A percentile compares a stretch with the other conserved stretches of the same genome.
Conservation (phyloP, 495 filamentous ascomycete genomes). For the Cercophora newfieldiana region DNA sequence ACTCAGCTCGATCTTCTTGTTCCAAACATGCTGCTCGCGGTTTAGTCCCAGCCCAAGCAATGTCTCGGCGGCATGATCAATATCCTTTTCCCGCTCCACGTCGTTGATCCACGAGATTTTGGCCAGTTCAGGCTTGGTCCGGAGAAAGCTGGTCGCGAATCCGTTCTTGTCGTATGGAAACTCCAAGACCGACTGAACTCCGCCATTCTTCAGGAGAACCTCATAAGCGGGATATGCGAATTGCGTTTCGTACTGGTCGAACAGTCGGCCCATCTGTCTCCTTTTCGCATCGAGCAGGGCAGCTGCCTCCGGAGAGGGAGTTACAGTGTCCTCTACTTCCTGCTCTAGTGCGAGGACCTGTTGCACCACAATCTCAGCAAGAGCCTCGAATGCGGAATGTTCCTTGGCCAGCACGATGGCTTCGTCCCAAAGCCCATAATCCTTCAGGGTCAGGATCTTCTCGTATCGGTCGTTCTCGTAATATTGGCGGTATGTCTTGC, state of each 20-base stretch:
- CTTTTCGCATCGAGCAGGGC: conserved; percentile 37
- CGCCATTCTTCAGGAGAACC: conserved; percentile 64
- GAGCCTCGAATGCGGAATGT: conserved; percentile 65
- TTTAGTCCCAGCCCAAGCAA: conserved; percentile 64
- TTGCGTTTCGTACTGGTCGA: conserved; percentile 67
- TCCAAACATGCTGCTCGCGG: conserved; percentile 77
- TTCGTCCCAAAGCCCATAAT: conserved; percentile 65
- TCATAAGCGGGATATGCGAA: conserved; percentile 84
- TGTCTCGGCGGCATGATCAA: conserved; percentile 63
- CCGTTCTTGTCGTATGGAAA: conserved; percentile 61
- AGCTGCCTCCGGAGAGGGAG: conserved; percentile 29
- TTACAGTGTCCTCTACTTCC: conserved; percentile 21
- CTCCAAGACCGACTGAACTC: conserved; percentile 66
- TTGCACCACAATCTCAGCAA: conserved; percentile 59
- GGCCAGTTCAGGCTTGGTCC: conserved; percentile 63
- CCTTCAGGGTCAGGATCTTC: conserved; percentile 55
- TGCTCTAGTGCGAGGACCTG: conserved; percentile 39
- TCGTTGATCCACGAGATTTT: conserved; percentile 96
- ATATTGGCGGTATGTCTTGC: conserved; percentile 36
- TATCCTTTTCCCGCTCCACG: conserved; percentile 69
- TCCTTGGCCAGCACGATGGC: conserved; percentile 74
- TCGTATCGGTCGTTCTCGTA: conserved; percentile 42
- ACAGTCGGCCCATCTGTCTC: conserved; percentile 56
- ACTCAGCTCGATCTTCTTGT: conserved; percentile 86
- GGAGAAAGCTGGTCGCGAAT: conserved; percentile 73